phyloP scores from a whole-genome alignment of 768 basidiomycete species.

The Calocera viscosa region DNA sequence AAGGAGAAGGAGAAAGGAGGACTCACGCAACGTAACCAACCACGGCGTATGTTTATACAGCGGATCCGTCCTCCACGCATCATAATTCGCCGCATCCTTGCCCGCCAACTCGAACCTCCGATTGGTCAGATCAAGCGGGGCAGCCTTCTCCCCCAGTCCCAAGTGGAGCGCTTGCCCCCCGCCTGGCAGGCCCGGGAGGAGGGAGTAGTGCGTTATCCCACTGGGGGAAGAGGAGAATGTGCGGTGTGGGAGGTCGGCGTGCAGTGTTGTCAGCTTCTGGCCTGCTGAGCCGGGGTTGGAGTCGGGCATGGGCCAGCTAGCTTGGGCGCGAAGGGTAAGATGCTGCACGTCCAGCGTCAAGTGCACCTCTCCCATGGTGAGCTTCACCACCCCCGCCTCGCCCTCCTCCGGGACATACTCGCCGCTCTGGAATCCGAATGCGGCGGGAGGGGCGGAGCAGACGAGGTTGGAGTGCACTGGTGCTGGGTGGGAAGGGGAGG shows the following conservation, averaged over 20 bases:
- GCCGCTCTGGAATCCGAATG: background rate
- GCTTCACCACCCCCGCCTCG: background rate
- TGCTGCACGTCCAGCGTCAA: background rate
- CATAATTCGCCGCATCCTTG: constrained; percentile 24
- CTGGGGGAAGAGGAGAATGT: background rate
- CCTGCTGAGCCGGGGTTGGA: background rate
- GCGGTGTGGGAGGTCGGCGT: background rate
- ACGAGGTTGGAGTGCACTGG: constrained; percentile 24
- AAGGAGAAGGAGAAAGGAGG: background rate
- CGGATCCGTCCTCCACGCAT: constrained; percentile 24
- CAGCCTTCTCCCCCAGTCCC: constrained; percentile 25
- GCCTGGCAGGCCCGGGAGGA: background rate
- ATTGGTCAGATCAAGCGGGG: constrained; percentile 21
- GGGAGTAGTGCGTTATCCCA: background rate
- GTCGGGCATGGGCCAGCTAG: background rate
- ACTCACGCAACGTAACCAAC: constrained; percentile 19
- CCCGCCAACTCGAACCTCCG: constrained; percentile 21
- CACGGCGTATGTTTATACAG: constrained; percentile 29
- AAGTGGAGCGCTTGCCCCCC: constrained; percentile 16
- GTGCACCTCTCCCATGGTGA: background rate
- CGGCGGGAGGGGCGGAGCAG: background rate
- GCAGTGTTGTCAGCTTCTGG: background rate
- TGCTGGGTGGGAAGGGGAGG: constrained; percentile 20
- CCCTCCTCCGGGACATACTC: background rate
- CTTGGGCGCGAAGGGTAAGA: background rate